These are phyloP conservation scores for Corynespora cassiicola DNA, from an alignment of 2,329 filamentous ascomycete genomes.

Conservation along the genomic window DNA sequence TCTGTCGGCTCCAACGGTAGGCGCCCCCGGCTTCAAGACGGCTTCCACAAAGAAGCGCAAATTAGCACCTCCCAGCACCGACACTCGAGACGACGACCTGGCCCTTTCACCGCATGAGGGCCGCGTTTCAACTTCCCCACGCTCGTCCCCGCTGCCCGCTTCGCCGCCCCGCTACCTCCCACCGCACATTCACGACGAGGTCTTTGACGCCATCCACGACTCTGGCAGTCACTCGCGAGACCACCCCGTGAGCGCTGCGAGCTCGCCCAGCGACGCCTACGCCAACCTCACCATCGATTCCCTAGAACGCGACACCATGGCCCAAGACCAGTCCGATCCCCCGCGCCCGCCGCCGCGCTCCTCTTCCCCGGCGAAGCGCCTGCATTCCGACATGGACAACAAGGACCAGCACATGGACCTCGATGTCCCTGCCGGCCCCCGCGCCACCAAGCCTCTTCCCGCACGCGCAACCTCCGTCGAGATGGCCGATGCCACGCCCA, in stretches of 20 bases:
- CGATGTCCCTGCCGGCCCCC: constrained; percentile 30
- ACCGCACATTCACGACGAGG: constrained; percentile 62
- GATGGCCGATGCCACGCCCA: constrained; percentile 47
- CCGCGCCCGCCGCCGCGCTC: constrained; percentile 48
- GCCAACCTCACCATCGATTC: constrained; percentile 58
- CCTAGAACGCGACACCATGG: constrained; percentile 39
- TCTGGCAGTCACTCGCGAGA: constrained; percentile 37
- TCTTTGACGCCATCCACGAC: constrained; percentile 45
- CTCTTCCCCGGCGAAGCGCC: constrained; percentile 62
- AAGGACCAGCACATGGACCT: constrained; percentile 44
- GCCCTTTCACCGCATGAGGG: constrained; percentile 42
- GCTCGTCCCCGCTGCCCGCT: constrained; percentile 45
- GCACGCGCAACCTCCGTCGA: constrained; percentile 51
- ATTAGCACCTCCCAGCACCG: constrained; percentile 44
- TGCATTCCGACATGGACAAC: constrained; percentile 61
- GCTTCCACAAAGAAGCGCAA: constrained; percentile 56
- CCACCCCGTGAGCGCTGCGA: constrained; percentile 47
- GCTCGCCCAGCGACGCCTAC: constrained; percentile 61
- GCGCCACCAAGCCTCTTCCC: constrained; percentile 32
- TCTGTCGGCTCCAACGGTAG: constrained; percentile 46
- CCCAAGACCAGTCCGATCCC: constrained; percentile 19
- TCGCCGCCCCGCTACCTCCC: constrained; percentile 59
- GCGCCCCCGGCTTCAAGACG: constrained; percentile 46
- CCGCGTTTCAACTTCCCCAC: constrained; percentile 35
- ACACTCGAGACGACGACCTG: constrained; percentile 16